Evolutionary conservation across 2,329 filamentous ascomycete genomes (phyloP).

Genomic region (Cordyceps militaris): DNA sequence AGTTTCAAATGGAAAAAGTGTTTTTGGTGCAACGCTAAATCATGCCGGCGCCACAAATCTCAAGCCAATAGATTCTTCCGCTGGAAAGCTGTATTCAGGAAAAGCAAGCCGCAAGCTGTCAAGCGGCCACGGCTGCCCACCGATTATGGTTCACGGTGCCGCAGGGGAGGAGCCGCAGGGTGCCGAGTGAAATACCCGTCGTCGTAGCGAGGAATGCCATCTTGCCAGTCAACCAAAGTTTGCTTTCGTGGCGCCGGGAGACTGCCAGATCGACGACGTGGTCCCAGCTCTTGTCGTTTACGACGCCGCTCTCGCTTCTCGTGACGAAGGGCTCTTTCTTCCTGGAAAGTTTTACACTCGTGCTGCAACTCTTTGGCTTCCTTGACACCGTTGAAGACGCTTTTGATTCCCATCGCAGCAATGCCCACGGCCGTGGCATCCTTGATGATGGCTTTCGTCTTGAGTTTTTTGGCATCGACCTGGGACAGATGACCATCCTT

Average conservation of each 20-base stretch:
- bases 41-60: neutral
- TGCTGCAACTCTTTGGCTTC: slow-evolving; percentile 44
- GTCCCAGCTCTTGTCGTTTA: slow-evolving; percentile 24
- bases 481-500: slow-evolving; percentile 44
- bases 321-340: slow-evolving; percentile 44
- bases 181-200: slow-evolving; percentile 36
- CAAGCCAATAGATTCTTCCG: neutral
- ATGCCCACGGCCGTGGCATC: slow-evolving; percentile 54
- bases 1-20: neutral
- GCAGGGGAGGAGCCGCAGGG: slow-evolving; percentile 3
- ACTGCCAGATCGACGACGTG: slow-evolving; percentile 36
- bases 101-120: neutral
- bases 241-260: slow-evolving; percentile 36
- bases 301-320: slow-evolving; percentile 32
- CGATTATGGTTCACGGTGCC: neutral
- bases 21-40: slow-evolving; percentile 9
- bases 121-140: neutral
- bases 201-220: slow-evolving; percentile 37
- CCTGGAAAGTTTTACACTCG: slow-evolving; percentile 42
- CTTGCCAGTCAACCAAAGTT: slow-evolving; percentile 29
- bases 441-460: slow-evolving; percentile 48
- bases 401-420: slow-evolving; percentile 51
- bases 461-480: slow-evolving; percentile 48
- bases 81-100: neutral
- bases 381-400: slow-evolving; percentile 49